Evolutionary conservation across 768 basidiomycete species (phyloP), one percentile per base, ranked within the genome.

Genomic region (Amanita fuliginea): DNA sequence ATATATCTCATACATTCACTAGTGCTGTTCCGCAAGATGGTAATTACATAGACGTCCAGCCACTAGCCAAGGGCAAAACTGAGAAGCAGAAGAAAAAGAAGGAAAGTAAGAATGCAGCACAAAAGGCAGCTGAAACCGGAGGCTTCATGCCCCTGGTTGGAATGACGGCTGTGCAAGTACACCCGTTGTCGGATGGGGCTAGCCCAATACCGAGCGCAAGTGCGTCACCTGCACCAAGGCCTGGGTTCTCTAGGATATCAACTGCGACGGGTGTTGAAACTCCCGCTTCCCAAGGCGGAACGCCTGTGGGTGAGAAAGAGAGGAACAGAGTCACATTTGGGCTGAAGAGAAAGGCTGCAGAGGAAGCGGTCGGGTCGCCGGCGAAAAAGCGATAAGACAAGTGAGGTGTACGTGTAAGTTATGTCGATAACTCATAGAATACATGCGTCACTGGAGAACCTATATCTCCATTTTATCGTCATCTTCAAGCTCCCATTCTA

Each of bases 21-120:
- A 92, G 89, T 47, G 87, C 89, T 49, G 89, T 91, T 4, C 89
- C 89, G n/a, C 89, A 90, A 66, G 81, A 76, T 4, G 73, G 77
- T 1, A 86, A 87, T 55, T 88, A 89, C 62, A 67, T 92, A 47
- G 89, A 92, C 54, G 71, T 80, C 13, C 86, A 86, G 54, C 85
- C 86, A 3, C 67, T 92, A 10, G 76, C 84, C 0, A 92, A 92
- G 62, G 83, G 83, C 32, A 90, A 89, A 65, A 83, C 85, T 4
- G 86, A 87, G 60, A 87, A 85, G 63, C 71, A 74, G 51, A 88
- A 86, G 64, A 83, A 80, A 63, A 90, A 89, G 70, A 89, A 87
- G 60, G 83, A 84, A 51, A 73, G 67, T 42, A 86, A 81, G 61
- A 67, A 64, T 30, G 64, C 66, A 0, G 69, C 74, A 19, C 75